These are phyloP conservation scores for Russula virescens DNA, from an alignment of 768 basidiomycete genomes.

Conservation along the genomic window DNA sequence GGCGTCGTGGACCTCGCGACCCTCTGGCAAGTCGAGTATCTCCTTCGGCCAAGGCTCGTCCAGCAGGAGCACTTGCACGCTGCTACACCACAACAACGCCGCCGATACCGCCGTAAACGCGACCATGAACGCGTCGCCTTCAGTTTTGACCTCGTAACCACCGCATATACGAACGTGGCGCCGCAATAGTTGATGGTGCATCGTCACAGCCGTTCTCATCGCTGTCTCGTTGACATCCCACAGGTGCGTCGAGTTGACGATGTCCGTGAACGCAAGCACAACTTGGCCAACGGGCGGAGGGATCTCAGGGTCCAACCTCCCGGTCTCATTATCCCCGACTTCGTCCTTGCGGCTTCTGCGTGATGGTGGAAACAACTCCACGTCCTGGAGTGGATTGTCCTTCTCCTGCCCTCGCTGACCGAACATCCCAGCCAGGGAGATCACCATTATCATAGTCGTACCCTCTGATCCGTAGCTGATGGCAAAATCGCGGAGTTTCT, in stretches of 20 bases:
- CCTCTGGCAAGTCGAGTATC: conserved; percentile 89
- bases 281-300: conserved; percentile 80
- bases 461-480: conserved; percentile 94
- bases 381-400: conserved; percentile 43
- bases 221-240: conserved; percentile 91
- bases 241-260: conserved; percentile 90
- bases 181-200: conserved; percentile 85
- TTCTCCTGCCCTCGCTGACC: conserved; percentile 40
- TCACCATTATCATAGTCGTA: conserved; percentile 97
- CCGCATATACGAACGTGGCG: conserved; percentile 84
- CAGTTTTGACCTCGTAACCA: conserved; percentile 98
- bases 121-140: conserved; percentile 99
- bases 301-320: conserved; percentile 71
- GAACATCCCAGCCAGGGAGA: conserved; percentile 77
- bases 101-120: conserved; percentile 87
- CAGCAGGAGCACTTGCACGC: conserved; percentile 77
- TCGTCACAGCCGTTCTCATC: conserved; percentile 88
- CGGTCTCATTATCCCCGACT: conserved; percentile 50
- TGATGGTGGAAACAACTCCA: conserved; percentile 30
- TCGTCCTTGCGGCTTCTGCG: conserved; percentile 41
- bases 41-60: conserved; percentile 87
- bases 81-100: conserved; percentile 86
- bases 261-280: conserved; percentile 96
- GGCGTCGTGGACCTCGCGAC: conserved; percentile 66
- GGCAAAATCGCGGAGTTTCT: conserved; percentile 94